These are phyloP conservation scores for Oryza meridionalis DNA, from an alignment of 176 grass and related monocot genomes.

Conservation along the genomic window DNA sequence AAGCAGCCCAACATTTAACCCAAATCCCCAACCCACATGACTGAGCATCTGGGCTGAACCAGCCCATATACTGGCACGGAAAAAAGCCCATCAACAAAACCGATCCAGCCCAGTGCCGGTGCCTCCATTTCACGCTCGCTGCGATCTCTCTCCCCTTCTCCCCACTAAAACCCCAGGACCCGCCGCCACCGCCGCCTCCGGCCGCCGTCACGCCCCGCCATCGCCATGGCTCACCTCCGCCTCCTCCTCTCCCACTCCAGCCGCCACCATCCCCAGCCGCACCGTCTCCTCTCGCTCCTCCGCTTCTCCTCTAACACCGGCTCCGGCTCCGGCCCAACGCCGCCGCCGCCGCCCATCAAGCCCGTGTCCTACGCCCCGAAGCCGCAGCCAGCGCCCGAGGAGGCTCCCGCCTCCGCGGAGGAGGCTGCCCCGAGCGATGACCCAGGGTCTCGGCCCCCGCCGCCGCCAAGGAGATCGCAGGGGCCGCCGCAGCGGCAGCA, in stretches of 20 bases:
- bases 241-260: slow-evolving; percentile 47
- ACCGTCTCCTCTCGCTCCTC: slow-evolving; percentile 38
- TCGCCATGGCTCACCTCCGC: slow-evolving; percentile 70
- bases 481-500: slow-evolving; percentile 31
- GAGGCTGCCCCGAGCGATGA: neutral
- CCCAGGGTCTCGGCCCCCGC: neutral
- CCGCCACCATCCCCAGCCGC: slow-evolving; percentile 27
- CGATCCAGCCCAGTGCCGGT: neutral
- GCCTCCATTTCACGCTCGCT: slow-evolving; percentile 11
- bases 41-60: too few relatives aligned
- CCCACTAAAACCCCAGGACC: slow-evolving; percentile 55
- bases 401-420: neutral
- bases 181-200: slow-evolving; percentile 34
- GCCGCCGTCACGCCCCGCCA: slow-evolving; percentile 24
- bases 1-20: too few relatives aligned
- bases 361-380: slow-evolving; percentile 77
- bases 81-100: neutral
- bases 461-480: slow-evolving; percentile 15
- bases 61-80: neutral
- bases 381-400: slow-evolving; percentile 46
- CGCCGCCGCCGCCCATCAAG: slow-evolving; percentile 50
- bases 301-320: slow-evolving; percentile 51
- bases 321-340: slow-evolving; percentile 17
- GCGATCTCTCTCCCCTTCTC: neutral
- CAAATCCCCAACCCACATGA: too few relatives aligned